Base-by-base conservation (phyloP, 2,329 filamentous ascomycete species). In the Zymoseptoria passerinii region DNA sequence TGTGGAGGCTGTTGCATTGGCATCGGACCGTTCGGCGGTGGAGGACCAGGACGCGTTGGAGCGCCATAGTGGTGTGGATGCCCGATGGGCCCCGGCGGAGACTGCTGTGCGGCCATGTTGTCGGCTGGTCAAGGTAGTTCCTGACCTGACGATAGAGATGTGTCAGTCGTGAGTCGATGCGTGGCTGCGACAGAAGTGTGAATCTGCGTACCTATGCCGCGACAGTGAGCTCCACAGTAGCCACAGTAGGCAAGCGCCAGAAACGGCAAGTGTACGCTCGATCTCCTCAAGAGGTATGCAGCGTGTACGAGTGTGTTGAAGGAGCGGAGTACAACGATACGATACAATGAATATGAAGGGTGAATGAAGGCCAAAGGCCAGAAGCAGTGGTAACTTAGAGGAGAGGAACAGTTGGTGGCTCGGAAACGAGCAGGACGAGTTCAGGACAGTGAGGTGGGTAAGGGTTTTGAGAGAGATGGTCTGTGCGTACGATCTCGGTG, bases 81-180 rank as follows among this genome's bases (percentile, higher is more conserved):
- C 60, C 80, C 78, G 63, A 81, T 78, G 76, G 80, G 82, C 76
- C 89, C 88, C 59, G 88, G 88, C 48, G 89, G 89, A 67, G 89
- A 92, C 49, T 87, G 86, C 71, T 92, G 89, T 68, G 62, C 66
- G 28, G 70, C 68, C 70, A 72, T 72, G 59, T 54, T 66, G 54
- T 49, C n/a, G n/a, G 16, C 20, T n/a, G 13, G 35, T 44, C 35
- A 44, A 44, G 16, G 35, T 16, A n/a, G 23, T 23, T 23, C 23
- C 23, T 23, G 23, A 23, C 23, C 23, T 23, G 35, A 44, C 35
- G 13, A 16, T 44, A n/a, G 35, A 13, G 13, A 44, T 44, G 35
- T 6, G 35, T 44, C n/a, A 44, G 35, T 44, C 23, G 35, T 44
- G 35, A 44, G 35, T 44, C 13, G 35, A 44, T 16, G 28, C 50